Conservation (phyloP, 2,329 filamentous ascomycete genomes). For the Microdochium trichocladiopsis region DNA sequence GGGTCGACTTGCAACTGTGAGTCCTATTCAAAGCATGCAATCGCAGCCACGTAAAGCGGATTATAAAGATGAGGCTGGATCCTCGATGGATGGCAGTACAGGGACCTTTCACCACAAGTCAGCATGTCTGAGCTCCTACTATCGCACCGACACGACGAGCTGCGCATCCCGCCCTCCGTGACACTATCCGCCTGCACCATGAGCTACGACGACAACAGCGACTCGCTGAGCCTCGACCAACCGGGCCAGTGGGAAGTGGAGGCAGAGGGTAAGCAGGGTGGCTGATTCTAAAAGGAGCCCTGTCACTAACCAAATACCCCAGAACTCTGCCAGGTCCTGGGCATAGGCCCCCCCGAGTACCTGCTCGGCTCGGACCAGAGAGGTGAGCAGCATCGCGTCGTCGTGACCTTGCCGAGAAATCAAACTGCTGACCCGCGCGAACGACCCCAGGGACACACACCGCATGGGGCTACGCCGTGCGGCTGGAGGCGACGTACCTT, state of each 20-base stretch:
- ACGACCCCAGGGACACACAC: neutral
- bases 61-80: no score
- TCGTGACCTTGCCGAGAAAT: neutral
- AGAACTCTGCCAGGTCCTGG: neutral
- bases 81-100: no score
- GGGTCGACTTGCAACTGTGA: no score
- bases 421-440: neutral
- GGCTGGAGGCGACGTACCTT: neutral
- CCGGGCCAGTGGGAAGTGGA: neutral
- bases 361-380: neutral
- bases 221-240: neutral
- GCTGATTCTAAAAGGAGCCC: no score
- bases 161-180: neutral
- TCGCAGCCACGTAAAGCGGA: no score
- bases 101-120: no score
- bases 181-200: neutral
- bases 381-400: neutral
- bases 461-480: neutral
- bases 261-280: neutral
- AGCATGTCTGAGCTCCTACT: neutral
- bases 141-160: neutral
- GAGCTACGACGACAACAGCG: neutral
- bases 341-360: neutral
- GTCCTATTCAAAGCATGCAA: no score
- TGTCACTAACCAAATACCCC: neutral